Conservation (phyloP, 2,329 filamentous ascomycete genomes). For the Magnaporthales sp. region DNA sequence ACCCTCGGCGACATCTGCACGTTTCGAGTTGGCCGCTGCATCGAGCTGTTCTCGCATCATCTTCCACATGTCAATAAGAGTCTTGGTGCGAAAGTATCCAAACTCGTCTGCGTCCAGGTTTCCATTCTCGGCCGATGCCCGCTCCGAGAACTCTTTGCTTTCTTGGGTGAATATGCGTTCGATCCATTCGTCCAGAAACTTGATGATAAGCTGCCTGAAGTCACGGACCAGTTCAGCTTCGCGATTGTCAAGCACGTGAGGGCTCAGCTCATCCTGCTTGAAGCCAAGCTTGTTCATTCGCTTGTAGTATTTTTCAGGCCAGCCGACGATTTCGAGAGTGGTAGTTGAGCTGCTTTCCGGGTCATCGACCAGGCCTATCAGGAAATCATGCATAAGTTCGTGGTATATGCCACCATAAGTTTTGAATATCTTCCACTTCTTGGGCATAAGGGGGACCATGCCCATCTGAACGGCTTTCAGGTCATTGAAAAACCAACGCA, state of each 20-base stretch:
- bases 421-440: conserved; percentile 91
- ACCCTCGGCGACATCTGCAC: conserved; percentile 85
- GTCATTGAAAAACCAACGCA: conserved; percentile 98
- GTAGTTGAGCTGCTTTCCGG: conserved; percentile 77
- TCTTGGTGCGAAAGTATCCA: conserved; percentile 86
- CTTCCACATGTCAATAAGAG: conserved; percentile 89
- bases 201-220: conserved; percentile 91
- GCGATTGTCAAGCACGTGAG: conserved; percentile 83
- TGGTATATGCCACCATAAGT: conserved; percentile 91
- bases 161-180: conserved; percentile 83
- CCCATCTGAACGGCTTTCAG: conserved; percentile 89
- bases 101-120: conserved; percentile 74
- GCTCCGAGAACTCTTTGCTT: conserved; percentile 68
- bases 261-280: conserved; percentile 63
- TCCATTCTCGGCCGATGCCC: conserved; percentile 53
- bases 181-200: conserved; percentile 95
- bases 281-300: conserved; percentile 92
- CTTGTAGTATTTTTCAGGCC: conserved; percentile 90
- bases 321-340: conserved; percentile 86
- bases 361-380: conserved; percentile 76
- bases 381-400: conserved; percentile 88
- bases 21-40: conserved; percentile 75
- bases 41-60: conserved; percentile 92
- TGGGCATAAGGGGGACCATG: conserved; percentile 86
- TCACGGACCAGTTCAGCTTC: conserved; percentile 86